phyloP scores from a whole-genome alignment of 495 filamentous ascomycete species.

The Penicillium taxi region DNA sequence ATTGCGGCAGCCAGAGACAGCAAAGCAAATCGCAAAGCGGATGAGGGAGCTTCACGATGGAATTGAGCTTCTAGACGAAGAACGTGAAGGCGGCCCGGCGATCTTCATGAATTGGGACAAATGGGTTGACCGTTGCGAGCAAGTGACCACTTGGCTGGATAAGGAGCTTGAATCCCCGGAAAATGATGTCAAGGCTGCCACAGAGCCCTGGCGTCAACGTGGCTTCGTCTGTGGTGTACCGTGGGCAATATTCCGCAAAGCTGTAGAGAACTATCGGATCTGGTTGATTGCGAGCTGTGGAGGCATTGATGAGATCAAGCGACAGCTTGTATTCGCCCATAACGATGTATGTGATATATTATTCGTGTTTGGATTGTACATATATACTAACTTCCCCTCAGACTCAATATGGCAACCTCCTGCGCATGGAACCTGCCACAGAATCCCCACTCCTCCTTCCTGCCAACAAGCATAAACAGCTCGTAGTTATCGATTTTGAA shows the following conservation, averaged over 20 bases:
- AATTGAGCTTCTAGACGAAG: slow-evolving; percentile 71
- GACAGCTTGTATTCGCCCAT: slow-evolving; percentile 84
- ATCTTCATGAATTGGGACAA: slow-evolving; percentile 94
- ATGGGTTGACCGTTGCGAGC: slow-evolving; percentile 75
- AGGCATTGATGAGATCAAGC: slow-evolving; percentile 54
- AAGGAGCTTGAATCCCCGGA: slow-evolving; percentile 47
- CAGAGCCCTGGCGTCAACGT: slow-evolving; percentile 53
- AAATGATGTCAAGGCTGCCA: slow-evolving; percentile 25
- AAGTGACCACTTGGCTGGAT: slow-evolving; percentile 71
- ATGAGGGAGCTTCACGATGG: slow-evolving; percentile 96
- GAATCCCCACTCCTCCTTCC: slow-evolving; percentile 85
- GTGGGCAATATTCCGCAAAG: slow-evolving; percentile 69
- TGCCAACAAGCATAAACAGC: slow-evolving; percentile 84
- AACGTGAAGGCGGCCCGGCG: slow-evolving; percentile 68
- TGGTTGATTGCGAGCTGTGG: slow-evolving; percentile 69
- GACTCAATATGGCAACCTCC: slow-evolving; percentile 98
- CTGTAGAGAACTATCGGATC: slow-evolving; percentile 68
- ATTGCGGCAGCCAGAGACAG: slow-evolving; percentile 72
- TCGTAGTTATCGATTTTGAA: slow-evolving; percentile 97
- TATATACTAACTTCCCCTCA: slow-evolving; percentile 30
- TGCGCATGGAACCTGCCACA: slow-evolving; percentile 75
- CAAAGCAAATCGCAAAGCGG: slow-evolving; percentile 92
- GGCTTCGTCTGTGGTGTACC: slow-evolving; percentile 78
- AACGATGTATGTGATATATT: slow-evolving; percentile 67
- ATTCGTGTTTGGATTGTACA: too few species aligned